Conservation (phyloP, 768 basidiomycete species). For the Boletus pseudo-olivaceus region DNA sequence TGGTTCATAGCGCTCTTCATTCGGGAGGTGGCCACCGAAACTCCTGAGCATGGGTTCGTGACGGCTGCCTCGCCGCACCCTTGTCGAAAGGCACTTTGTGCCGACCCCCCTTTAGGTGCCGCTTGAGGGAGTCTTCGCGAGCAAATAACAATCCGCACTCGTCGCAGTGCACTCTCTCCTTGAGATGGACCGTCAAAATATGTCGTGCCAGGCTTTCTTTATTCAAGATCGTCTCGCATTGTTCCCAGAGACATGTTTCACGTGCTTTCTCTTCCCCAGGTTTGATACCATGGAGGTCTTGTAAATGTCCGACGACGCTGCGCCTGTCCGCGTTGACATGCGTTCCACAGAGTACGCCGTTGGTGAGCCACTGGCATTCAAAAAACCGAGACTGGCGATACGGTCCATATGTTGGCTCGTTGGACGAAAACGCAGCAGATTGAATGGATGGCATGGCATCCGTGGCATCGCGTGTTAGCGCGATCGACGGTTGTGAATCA, state of each 20-base stretch:
- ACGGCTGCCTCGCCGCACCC: not conserved
- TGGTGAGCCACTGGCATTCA: constrained; percentile 14
- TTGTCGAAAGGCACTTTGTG: constrained; percentile 2
- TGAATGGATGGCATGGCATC: not conserved
- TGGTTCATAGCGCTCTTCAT: not conserved
- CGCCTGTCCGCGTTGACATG: constrained; percentile 10
- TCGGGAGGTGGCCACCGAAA: not conserved
- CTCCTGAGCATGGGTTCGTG: not conserved
- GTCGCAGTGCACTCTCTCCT: constrained; percentile 9
- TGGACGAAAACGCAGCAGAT: not conserved
- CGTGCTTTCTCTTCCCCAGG: constrained; percentile 17
- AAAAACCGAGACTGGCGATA: not conserved
- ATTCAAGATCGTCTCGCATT: constrained; percentile 19
- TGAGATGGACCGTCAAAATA: constrained; percentile 25
- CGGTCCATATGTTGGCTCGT: not conserved
- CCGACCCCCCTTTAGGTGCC: constrained; percentile 18
- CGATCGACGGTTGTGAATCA: not conserved
- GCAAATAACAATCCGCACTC: constrained; percentile 23
- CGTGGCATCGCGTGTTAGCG: not conserved
- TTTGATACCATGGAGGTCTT: constrained; percentile 9
- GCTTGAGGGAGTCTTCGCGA: constrained; percentile 29
- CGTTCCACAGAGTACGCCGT: constrained; percentile 3
- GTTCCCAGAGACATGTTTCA: constrained; percentile 18
- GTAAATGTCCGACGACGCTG: constrained; percentile 15
- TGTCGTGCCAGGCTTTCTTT: constrained; percentile 30